Evolutionary conservation across 345 rosid species (phyloP).

Genomic region (Brassica napus): DNA sequence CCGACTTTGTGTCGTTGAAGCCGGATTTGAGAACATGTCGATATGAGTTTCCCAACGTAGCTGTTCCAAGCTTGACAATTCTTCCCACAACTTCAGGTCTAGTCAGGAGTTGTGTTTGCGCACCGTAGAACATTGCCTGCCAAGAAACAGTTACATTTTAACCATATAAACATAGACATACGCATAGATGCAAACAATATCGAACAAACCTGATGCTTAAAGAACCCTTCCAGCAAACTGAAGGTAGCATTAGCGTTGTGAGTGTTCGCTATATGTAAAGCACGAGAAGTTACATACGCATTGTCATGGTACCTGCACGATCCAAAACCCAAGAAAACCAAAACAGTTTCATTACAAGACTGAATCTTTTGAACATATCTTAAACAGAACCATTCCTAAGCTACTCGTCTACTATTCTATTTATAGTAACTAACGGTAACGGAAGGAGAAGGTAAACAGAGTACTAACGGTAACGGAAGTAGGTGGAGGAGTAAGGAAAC

Average conservation of each 20-base stretch:
- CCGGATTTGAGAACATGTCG: constrained; percentile 52
- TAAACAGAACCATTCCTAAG: background rate
- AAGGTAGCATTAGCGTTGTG: constrained; percentile 28
- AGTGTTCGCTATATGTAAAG: constrained; percentile 37
- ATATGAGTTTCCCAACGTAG: constrained; percentile 56
- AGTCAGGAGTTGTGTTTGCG: constrained; percentile 52
- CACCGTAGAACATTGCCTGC: constrained; percentile 63
- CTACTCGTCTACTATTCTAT: background rate
- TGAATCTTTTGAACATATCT: too few relatives aligned
- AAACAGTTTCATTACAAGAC: too few relatives aligned
- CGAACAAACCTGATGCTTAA: constrained; percentile 38
- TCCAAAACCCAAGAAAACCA: too few relatives aligned
- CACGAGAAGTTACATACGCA: constrained; percentile 38
- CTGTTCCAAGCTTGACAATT: constrained; percentile 53
- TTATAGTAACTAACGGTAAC: background rate
- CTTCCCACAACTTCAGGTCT: constrained; percentile 50
- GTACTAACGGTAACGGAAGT: constrained; percentile 42
- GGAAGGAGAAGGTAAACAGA: background rate
- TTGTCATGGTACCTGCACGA: constrained; percentile 40
- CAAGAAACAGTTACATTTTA: background rate
- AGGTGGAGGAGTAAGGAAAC: constrained; percentile 35
- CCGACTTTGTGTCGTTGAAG: constrained; percentile 53
- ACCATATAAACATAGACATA: too few relatives aligned
- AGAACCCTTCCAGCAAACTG: constrained; percentile 36
- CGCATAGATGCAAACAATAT: too few relatives aligned